Base-by-base conservation (phyloP, 2,329 filamentous ascomycete genomes). In the Aspergillus puulaauensis region DNA sequence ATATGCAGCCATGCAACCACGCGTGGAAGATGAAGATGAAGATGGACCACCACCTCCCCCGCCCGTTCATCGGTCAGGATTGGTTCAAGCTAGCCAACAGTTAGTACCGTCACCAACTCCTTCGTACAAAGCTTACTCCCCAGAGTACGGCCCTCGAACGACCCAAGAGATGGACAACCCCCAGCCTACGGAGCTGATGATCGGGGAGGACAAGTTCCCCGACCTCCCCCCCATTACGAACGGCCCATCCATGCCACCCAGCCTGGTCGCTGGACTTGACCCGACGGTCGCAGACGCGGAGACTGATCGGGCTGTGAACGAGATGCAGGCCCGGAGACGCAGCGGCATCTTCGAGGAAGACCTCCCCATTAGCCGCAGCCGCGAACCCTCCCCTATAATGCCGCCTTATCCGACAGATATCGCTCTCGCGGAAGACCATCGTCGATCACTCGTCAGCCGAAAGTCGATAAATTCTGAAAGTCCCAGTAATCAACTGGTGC, bases 1-100 rank as follows among this genome's bases (percentile, higher is more conserved):
- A 55, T 75, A 78, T 60, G 73, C 73, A 11, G 72, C 75, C 6
- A 79, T 80, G 78, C 78, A 80, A 57, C 76, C 78, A 8, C 76
- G 76, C 1, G 78, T 80, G 47, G 78, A 80, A 61, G 78, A 80
- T 66, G 78, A 75, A 59, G 69, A 74, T 9, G 73, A 76, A 9
- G 73, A 75, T 40, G 69, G 63, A 5, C 66, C 65, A n/a, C 71
- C 72, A 17, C 73, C 73, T 37, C 72, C 73, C 11, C 73, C 73
- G 1, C 73, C 73, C 1, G 66, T 70, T 12, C 73, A 75, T 59
- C 68, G 73, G 51, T 71, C 72, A 37, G 66, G 66, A 33, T 62
- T 70, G 61, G 65, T 64, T 27, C 68, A 71, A 24, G 58, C 64
- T 37, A 68, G 56, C 60, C 65, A 64, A 52, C 61, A 64, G 60